These are phyloP conservation scores for Hymenoscyphus occultus DNA, from an alignment of 2,329 filamentous ascomycete genomes.

Conservation along the genomic window DNA sequence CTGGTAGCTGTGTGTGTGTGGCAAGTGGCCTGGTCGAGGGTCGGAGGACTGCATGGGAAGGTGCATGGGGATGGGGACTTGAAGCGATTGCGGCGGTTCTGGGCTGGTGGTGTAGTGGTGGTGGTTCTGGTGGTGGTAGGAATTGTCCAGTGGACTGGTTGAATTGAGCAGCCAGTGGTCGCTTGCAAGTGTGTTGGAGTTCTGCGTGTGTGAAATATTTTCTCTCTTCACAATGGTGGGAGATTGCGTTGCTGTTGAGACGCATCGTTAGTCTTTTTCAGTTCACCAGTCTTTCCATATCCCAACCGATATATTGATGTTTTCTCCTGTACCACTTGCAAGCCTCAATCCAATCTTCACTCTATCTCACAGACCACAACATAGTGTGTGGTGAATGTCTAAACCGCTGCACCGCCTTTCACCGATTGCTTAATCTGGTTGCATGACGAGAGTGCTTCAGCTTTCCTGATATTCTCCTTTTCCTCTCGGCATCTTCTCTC, in stretches of 20 bases:
- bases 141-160: slow-evolving; percentile 8
- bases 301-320: too few relatives aligned
- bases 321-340: background rate
- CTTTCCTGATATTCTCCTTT: background rate
- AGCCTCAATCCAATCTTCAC: background rate
- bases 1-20: slow-evolving; percentile 7
- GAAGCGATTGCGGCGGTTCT: slow-evolving; percentile 12
- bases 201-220: slow-evolving; percentile 10
- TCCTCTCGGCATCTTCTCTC: background rate
- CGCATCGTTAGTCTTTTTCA: background rate
- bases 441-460: background rate
- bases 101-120: background rate
- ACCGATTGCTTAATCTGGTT: background rate
- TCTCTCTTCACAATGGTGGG: slow-evolving; percentile 17
- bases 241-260: slow-evolving; percentile 12
- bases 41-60: slow-evolving; percentile 11
- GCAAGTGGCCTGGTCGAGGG: background rate
- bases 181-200: slow-evolving; percentile 4
- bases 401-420: background rate
- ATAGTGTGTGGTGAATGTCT: background rate
- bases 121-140: background rate
- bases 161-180: slow-evolving; percentile 12
- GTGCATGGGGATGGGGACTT: background rate
- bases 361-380: too few relatives aligned
- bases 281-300: background rate